phyloP scores from a whole-genome alignment of 2,329 filamentous ascomycete genomes.

The Coniella vitis region DNA sequence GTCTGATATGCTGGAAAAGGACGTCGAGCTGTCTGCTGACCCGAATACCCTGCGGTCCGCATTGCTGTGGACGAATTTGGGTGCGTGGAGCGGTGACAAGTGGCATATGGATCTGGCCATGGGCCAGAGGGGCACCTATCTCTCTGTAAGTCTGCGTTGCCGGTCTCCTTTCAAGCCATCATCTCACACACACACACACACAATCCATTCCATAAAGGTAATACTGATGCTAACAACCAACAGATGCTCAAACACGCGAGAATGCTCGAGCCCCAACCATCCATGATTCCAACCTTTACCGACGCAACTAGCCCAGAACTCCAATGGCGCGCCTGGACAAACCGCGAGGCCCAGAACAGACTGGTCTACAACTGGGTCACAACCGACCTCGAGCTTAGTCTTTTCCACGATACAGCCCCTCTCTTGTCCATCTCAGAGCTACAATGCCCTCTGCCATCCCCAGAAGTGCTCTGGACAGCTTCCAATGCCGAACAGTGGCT shows the following conservation, averaged over 20 bases:
- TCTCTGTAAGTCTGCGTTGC: slow-evolving; percentile 36
- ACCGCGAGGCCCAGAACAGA: slow-evolving; percentile 56
- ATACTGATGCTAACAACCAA: slow-evolving; percentile 23
- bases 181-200: too few relatives aligned
- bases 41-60: slow-evolving; percentile 58
- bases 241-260: slow-evolving; percentile 65
- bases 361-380: slow-evolving; percentile 71
- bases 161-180: too few relatives aligned
- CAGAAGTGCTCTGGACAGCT: slow-evolving; percentile 58
- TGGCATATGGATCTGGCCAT: slow-evolving; percentile 74
- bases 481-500: slow-evolving; percentile 54
- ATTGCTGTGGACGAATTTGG: slow-evolving; percentile 60
- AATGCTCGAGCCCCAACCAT: slow-evolving; percentile 49
- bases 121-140: slow-evolving; percentile 68
- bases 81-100: slow-evolving; percentile 69
- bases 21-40: slow-evolving; percentile 61
- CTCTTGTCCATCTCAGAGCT: slow-evolving; percentile 61
- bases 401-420: slow-evolving; percentile 58
- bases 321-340: slow-evolving; percentile 58
- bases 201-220: too few relatives aligned
- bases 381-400: slow-evolving; percentile 63
- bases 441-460: slow-evolving; percentile 53
- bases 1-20: slow-evolving; percentile 66
- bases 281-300: slow-evolving; percentile 36
- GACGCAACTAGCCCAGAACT: slow-evolving; percentile 38